These are phyloP conservation scores for Laburnicola sp. DNA, from an alignment of 2,329 filamentous ascomycete species.

Conservation along the genomic window DNA sequence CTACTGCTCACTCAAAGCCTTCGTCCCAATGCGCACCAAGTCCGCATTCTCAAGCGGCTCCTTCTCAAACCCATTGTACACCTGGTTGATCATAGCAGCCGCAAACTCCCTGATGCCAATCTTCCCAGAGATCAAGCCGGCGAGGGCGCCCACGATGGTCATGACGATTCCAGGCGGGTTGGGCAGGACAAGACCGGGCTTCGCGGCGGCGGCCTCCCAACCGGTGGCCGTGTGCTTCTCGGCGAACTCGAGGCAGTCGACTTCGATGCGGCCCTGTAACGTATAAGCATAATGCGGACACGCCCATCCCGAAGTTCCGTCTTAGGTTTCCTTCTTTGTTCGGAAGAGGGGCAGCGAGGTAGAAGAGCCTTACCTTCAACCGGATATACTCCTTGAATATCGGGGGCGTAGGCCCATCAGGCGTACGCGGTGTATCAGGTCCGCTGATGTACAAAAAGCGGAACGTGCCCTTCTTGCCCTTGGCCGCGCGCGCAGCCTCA, in stretches of 20 bases:
- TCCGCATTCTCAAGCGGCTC: slow-evolving; percentile 10
- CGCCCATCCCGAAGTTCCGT: no score
- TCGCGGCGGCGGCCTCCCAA: slow-evolving; percentile 5
- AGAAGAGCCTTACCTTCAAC: not conserved
- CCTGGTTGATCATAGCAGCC: slow-evolving; percentile 5
- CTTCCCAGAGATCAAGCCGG: slow-evolving; percentile 3
- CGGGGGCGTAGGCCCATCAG: slow-evolving; percentile 3
- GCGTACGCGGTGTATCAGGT: slow-evolving; percentile 2
- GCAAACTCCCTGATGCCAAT: slow-evolving; percentile 1
- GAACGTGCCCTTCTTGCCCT: slow-evolving; percentile 2
- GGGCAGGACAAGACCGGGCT: slow-evolving; percentile 6
- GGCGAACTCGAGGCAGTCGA: slow-evolving; percentile 5
- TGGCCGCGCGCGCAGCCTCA: not conserved
- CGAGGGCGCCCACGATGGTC: not conserved
- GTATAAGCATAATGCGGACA: not conserved
- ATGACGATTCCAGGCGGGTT: not conserved
- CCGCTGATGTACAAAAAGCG: slow-evolving; percentile 11
- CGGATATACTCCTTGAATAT: slow-evolving; percentile 6
- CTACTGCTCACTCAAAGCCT: not conserved
- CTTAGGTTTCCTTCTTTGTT: not conserved
- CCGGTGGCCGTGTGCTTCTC: slow-evolving; percentile 6
- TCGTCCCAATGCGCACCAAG: slow-evolving; percentile 2
- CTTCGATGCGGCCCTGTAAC: slow-evolving; percentile 2
- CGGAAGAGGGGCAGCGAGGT: not conserved
- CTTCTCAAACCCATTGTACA: slow-evolving; percentile 6